Evolutionary conservation across 2,329 filamentous ascomycete genomes (phyloP).

Genomic region (Emergomyces africanus): DNA sequence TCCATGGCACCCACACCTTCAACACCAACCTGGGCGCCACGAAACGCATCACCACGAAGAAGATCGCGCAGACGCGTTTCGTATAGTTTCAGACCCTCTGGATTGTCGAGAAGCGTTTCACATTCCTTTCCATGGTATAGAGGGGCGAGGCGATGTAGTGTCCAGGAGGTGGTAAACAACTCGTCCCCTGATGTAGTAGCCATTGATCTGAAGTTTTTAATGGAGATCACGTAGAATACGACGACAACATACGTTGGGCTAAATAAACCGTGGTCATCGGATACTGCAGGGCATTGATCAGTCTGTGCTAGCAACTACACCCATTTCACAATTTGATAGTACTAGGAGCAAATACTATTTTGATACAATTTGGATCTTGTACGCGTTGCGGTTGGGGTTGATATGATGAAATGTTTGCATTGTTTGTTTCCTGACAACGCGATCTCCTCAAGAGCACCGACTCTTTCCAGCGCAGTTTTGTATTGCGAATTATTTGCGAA

Average conservation of each 20-base stretch:
- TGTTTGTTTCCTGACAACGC: too few species aligned
- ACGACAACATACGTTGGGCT: neutral
- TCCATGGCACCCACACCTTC: constrained; percentile 19
- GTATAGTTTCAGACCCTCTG: constrained; percentile 30
- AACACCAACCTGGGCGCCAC: constrained; percentile 31
- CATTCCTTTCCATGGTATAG: constrained; percentile 36
- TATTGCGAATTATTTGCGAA: too few species aligned
- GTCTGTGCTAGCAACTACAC: neutral
- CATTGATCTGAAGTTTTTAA: constrained; percentile 2
- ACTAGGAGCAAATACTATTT: too few species aligned
- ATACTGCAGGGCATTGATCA: neutral
- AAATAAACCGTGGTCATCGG: neutral
- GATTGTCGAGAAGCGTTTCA: constrained; percentile 22
- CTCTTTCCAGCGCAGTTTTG: too few species aligned
- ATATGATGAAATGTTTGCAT: too few species aligned
- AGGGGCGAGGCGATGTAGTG: constrained; percentile 41
- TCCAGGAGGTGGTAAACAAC: constrained; percentile 42
- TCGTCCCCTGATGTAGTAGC: constrained; percentile 8
- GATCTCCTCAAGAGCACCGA: too few species aligned
- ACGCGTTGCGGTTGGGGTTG: too few species aligned
- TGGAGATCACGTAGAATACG: neutral
- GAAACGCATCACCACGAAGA: constrained; percentile 37
- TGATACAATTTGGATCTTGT: neutral
- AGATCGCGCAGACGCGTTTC: constrained; percentile 36
- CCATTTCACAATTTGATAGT: neutral